phyloP scores from a whole-genome alignment of 2,329 filamentous ascomycete genomes.

The Hypocreales sp. region DNA sequence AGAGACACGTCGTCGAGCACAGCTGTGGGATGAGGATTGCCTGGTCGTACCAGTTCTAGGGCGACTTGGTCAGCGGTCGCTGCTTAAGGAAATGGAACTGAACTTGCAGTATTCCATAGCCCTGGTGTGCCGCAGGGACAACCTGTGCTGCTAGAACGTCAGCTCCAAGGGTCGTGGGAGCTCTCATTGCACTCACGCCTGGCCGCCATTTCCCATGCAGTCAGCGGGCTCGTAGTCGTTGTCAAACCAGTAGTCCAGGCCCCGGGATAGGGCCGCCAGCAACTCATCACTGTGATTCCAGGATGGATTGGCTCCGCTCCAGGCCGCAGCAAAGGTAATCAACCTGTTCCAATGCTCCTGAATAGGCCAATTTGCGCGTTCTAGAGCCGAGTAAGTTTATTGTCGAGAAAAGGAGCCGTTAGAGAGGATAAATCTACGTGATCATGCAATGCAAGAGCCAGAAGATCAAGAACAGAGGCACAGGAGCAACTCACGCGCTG shows the following conservation, averaged over 20 bases:
- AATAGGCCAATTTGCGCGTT: constrained; percentile 10
- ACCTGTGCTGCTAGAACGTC: no score
- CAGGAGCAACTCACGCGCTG: no score
- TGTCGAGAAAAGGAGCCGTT: no score
- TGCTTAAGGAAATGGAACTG: no score
- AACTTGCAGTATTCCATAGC: constrained; percentile 8
- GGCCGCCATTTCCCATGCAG: constrained; percentile 8
- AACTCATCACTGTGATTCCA: constrained; percentile 6
- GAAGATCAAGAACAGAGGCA: no score
- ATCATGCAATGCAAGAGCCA: no score
- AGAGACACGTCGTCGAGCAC: constrained; percentile 7
- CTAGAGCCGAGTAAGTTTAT: constrained; percentile 1
- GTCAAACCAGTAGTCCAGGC: constrained; percentile 9
- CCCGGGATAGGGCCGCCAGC: constrained; percentile 5
- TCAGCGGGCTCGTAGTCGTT: constrained; percentile 8
- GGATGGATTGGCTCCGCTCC: constrained; percentile 8
- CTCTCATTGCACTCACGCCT: constrained; percentile 5
- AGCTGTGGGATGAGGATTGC: constrained; percentile 9
- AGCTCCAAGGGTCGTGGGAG: no score
- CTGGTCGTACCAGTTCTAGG: constrained; percentile 10
- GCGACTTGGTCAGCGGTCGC: background rate
- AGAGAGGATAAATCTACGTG: no score
- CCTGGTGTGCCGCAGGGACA: constrained; percentile 3
- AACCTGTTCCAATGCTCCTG: constrained; percentile 10
- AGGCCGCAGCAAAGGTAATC: constrained; percentile 9